Conservation (phyloP, 139 green algal genomes). For the Nannochloris sp. region DNA sequence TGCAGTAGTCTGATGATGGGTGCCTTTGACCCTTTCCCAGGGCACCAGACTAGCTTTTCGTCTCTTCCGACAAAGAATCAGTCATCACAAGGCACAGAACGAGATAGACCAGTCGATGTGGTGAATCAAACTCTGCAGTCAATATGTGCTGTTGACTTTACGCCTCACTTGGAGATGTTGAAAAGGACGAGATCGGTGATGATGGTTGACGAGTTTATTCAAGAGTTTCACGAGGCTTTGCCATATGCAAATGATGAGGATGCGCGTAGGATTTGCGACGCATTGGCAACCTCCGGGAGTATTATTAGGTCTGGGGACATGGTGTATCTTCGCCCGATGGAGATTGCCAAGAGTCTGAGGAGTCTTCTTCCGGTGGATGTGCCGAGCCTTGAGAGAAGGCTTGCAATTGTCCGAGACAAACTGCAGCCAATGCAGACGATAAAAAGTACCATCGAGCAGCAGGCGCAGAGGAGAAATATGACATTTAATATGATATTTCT, state of each 20-base stretch:
- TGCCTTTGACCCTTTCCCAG: too few species aligned
- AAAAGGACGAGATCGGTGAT: neutral
- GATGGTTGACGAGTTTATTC: neutral
- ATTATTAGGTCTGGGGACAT: slow-evolving; percentile 21
- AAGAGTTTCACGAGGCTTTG: slow-evolving; percentile 9
- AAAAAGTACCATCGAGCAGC: neutral
- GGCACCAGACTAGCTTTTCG: too few species aligned
- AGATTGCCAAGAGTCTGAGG: slow-evolving; percentile 20
- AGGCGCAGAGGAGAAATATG: neutral
- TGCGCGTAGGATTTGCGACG: slow-evolving; percentile 19
- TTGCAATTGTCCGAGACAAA: slow-evolving; percentile 14
- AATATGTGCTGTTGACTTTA: slow-evolving; percentile 6
- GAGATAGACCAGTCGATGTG: neutral
- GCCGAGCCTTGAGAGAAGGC: slow-evolving; percentile 2
- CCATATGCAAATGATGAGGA: slow-evolving; percentile 11
- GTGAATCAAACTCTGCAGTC: slow-evolving; percentile 1
- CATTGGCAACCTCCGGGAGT: slow-evolving; percentile 21
- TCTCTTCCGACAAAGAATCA: slow-evolving; percentile 1
- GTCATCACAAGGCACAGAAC: neutral
- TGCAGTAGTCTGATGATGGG: too few species aligned
- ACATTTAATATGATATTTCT: slow-evolving; percentile 15
- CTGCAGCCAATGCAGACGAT: slow-evolving; percentile 15
- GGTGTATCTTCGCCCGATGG: slow-evolving; percentile 24
- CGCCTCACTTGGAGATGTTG: slow-evolving; percentile 6
- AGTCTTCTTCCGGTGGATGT: slow-evolving; percentile 22